These are phyloP conservation scores for Usnea hakonensis DNA, from an alignment of 495 filamentous ascomycete genomes.

Conservation along the genomic window DNA sequence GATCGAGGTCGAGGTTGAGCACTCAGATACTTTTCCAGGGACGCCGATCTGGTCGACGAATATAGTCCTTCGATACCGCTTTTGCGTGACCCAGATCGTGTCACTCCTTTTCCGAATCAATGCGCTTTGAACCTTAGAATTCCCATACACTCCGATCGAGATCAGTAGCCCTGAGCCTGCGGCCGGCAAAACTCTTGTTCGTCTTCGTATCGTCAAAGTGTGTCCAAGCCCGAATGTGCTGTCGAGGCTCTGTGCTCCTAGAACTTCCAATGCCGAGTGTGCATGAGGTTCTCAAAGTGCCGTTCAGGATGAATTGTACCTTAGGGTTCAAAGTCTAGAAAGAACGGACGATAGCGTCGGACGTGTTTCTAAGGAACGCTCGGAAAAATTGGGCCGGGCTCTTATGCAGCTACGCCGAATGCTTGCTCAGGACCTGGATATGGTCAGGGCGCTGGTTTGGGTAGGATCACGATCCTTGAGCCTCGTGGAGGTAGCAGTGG, in stretches of 20 bases:
- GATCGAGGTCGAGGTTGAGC: neutral
- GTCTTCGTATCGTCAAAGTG: neutral
- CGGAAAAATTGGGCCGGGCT: constrained; percentile 2
- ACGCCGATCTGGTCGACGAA: neutral
- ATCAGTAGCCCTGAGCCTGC: neutral
- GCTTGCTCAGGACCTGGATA: neutral
- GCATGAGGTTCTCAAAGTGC: neutral
- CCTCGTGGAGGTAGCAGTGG: neutral
- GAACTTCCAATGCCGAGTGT: neutral
- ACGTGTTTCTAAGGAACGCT: constrained; percentile 1
- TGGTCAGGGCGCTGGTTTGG: neutral
- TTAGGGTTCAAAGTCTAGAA: neutral
- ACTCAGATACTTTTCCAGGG: neutral
- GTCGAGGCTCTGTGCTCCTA: neutral
- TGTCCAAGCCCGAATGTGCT: neutral
- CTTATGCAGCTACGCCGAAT: neutral
- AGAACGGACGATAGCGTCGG: neutral
- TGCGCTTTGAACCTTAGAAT: neutral
- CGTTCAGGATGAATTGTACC: neutral
- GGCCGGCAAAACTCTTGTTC: neutral
- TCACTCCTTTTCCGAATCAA: neutral
- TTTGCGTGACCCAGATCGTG: neutral
- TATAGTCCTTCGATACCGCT: neutral
- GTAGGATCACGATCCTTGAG: neutral
- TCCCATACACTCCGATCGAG: neutral